Evolutionary conservation across 1,139 yeast genomes (phyloP), one percentile per base, ranked within the genome.

Genomic region (Eremothecium cymbalariae): DNA sequence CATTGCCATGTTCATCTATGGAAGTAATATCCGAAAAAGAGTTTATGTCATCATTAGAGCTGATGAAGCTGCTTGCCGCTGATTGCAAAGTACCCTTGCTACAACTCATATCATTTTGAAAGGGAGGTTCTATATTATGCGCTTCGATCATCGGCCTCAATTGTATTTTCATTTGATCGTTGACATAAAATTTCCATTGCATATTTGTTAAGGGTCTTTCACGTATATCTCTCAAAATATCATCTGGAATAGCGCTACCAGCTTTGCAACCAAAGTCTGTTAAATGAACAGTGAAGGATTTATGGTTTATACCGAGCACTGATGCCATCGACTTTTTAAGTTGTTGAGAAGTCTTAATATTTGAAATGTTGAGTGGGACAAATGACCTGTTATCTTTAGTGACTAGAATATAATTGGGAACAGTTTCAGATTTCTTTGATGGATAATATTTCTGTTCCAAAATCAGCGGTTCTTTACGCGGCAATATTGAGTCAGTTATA

Each of bases 221-320:
- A 2, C 64, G 47, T 2, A 77, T 48, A 2, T 60, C 52, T 21
- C 67, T 67, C 25, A 82, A 64, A 1, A 76, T 63, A 2, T 55
- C 52, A 35, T 72, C 75, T 31, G 66, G 67, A 13, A 86, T 57
- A 0, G 77, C 67, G 3, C 65, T 72, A 4, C 95, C 95, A 12
- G 15, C 14, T 3, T 64, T 65, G 32, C 77, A 67, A 11, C 75
- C 74, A 52, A 77, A 75, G 31, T 85, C 94, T 0, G 94, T 82
- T 43, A 85, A 58, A 48, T 79, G 86, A 31, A 78, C 64, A 0
- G 75, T 59, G 20, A 73, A 58, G 0, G 71, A 72, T 4, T 50
- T 56, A 8, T 65, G 62, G 5, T 63, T 56, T 13, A 76, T 48
- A 6, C 62, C 68, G 15, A 77, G 51, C 3, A 61, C 60, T 2